phyloP scores from a whole-genome alignment of 2,329 filamentous ascomycete genomes.

The Amauroascus verrucosus region DNA sequence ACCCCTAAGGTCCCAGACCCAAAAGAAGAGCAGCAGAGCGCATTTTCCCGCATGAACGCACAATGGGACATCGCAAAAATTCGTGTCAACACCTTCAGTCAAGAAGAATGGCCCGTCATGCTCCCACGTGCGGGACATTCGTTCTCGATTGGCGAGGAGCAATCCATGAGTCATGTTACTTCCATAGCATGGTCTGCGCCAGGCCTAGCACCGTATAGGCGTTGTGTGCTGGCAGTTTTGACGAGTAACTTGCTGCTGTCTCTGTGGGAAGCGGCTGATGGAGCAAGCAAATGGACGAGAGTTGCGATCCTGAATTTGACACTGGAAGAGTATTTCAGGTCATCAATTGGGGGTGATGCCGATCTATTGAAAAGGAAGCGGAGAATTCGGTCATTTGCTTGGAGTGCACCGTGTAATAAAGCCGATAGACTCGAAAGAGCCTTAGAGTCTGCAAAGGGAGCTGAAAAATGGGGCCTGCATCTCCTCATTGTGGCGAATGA shows the following conservation, averaged over 20 bases:
- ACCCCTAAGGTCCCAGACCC: conserved; percentile 24
- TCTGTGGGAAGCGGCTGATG: conserved; percentile 45
- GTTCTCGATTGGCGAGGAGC: conserved; percentile 50
- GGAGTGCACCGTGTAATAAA: conserved; percentile 21
- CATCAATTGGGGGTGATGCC: conserved; percentile 16
- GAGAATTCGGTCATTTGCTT: conserved; percentile 35
- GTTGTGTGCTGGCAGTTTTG: conserved; percentile 46
- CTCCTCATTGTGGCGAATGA: conserved; percentile 33
- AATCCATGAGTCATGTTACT: conserved; percentile 43
- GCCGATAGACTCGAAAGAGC: not conserved
- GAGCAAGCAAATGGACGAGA: conserved; percentile 42
- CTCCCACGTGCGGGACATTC: conserved; percentile 38
- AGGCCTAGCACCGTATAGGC: conserved; percentile 45
- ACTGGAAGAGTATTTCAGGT: conserved; percentile 34
- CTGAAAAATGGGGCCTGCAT: conserved; percentile 27
- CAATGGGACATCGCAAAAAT: conserved; percentile 36
- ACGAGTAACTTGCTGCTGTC: conserved; percentile 49
- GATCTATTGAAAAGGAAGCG: conserved; percentile 23
- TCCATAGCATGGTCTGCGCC: conserved; percentile 47
- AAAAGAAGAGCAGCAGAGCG: not conserved
- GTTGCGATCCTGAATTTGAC: conserved; percentile 44
- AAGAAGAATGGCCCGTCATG: conserved; percentile 40
- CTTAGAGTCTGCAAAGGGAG: not conserved
- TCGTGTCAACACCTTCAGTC: conserved; percentile 43
- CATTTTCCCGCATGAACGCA: conserved; percentile 13